Conservation (phyloP, 2,329 filamentous ascomycete genomes). For the Cryphonectria radicalis region DNA sequence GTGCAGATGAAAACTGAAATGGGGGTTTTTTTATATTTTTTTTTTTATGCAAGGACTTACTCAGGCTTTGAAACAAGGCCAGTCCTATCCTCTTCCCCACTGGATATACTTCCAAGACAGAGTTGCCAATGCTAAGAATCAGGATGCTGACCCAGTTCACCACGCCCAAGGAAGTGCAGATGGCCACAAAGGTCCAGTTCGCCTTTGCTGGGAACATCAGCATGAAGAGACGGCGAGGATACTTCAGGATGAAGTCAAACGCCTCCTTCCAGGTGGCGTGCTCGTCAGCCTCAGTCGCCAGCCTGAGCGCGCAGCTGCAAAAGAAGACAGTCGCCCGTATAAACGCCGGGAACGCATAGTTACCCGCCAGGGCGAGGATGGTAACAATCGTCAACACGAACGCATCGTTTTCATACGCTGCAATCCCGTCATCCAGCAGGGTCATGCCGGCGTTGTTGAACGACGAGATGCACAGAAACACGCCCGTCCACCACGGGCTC, state of each 20-base stretch:
- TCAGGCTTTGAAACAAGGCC: conserved; percentile 53
- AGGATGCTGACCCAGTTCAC: conserved; percentile 59
- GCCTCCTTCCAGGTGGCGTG: conserved; percentile 43
- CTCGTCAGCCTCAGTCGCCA: conserved; percentile 40
- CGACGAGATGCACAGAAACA: conserved; percentile 58
- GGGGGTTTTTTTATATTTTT: too few relatives aligned
- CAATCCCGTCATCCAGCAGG: conserved; percentile 58
- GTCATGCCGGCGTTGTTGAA: conserved; percentile 65
- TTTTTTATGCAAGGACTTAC: conserved; percentile 9
- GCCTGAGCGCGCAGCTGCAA: conserved; percentile 31
- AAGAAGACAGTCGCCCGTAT: conserved; percentile 40
- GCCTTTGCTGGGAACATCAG: conserved; percentile 63
- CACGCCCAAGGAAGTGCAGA: conserved; percentile 53
- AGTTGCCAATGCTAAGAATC: conserved; percentile 56
- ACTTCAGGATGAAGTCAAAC: conserved; percentile 57
- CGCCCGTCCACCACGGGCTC: conserved; percentile 60
- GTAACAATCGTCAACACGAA: conserved; percentile 39
- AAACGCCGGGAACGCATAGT: conserved; percentile 57
- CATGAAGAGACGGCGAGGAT: conserved; percentile 63
- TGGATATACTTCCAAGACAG: conserved; percentile 48
- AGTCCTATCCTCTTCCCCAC: conserved; percentile 52
- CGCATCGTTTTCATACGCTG: conserved; percentile 48
- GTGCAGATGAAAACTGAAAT: too few relatives aligned
- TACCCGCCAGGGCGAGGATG: conserved; percentile 48
- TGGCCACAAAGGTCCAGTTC: conserved; percentile 53